phyloP scores from a whole-genome alignment of 2,329 filamentous ascomycete genomes.

The Claviceps humidiphila region DNA sequence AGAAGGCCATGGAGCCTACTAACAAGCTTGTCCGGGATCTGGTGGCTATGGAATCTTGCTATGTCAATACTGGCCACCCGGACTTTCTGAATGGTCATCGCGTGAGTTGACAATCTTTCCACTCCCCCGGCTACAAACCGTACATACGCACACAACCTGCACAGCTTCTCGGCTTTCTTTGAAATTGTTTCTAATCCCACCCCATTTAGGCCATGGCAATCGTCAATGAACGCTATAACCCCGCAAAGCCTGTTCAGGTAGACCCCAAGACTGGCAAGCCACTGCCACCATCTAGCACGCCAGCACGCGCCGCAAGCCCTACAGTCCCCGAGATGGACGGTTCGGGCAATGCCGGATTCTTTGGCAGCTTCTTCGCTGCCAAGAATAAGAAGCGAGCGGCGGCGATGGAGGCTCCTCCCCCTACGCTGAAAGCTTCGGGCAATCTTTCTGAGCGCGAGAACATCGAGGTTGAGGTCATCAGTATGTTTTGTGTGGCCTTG shows the following conservation, averaged over 20 bases:
- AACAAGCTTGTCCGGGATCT: conserved; percentile 93
- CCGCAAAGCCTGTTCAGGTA: conserved; percentile 77
- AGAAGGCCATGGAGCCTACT: conserved; percentile 94
- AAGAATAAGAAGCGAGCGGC: conserved; percentile 99
- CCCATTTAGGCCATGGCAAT: conserved; percentile 72
- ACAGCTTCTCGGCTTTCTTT: too few species aligned
- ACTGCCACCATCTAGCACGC: conserved; percentile 51
- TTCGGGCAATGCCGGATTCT: conserved; percentile 64
- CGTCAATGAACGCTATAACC: conserved; percentile 81
- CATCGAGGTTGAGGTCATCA: conserved; percentile 96
- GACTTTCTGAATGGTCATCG: conserved; percentile 95
- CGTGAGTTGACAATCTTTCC: conserved; percentile 30
- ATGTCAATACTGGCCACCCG: conserved; percentile 96
- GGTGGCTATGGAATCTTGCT: conserved; percentile 90
- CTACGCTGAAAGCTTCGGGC: conserved; percentile 86
- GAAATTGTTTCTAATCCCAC: neutral
- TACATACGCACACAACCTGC: too few species aligned
- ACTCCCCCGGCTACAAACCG: too few species aligned
- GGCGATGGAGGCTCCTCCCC: conserved; percentile 93
- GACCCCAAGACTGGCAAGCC: conserved; percentile 98
- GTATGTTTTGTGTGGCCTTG: conserved; percentile 37
- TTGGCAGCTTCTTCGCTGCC: conserved; percentile 94
- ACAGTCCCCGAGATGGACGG: conserved; percentile 42
- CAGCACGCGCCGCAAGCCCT: conserved; percentile 63
- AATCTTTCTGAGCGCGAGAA: conserved; percentile 87